These are phyloP conservation scores for Aureoboletus auriporus DNA, from an alignment of 768 basidiomycete genomes.

Conservation along the genomic window DNA sequence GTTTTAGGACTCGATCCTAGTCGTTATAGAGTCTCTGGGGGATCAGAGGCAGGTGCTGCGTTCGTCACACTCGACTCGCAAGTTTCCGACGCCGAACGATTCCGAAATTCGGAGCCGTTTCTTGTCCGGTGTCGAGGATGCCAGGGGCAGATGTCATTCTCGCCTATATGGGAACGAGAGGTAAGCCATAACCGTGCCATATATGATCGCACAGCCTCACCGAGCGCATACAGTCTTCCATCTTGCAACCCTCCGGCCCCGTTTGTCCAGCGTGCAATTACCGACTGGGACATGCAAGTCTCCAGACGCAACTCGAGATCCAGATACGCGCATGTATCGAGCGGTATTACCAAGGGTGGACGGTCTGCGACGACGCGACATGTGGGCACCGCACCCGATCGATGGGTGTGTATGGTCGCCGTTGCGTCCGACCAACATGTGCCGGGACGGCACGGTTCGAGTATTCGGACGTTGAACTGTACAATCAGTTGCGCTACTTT, in stretches of 20 bases:
- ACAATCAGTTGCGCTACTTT: conserved; percentile 89
- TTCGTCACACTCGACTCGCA: conserved; percentile 87
- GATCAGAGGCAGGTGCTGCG: conserved; percentile 49
- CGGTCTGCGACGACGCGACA: conserved; percentile 78
- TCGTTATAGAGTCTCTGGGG: conserved; percentile 44
- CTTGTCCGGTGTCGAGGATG: conserved; percentile 76
- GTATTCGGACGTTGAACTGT: conserved; percentile 83
- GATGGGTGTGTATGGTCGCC: conserved; percentile 88
- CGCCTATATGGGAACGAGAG: conserved; percentile 54
- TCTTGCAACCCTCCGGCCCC: conserved; percentile 62
- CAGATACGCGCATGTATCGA: conserved; percentile 77
- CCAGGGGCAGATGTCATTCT: conserved; percentile 52
- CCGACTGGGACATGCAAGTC: conserved; percentile 50
- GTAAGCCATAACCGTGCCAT: conserved; percentile 34
- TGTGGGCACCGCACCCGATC: conserved; percentile 85
- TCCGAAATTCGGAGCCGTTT: conserved; percentile 71
- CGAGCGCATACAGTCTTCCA: conserved; percentile 46
- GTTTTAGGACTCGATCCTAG: conserved; percentile 55
- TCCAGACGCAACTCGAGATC: conserved; percentile 81
- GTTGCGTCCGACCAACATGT: conserved; percentile 55
- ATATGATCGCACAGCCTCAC: not conserved
- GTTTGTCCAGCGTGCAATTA: conserved; percentile 66
- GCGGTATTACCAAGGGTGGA: conserved; percentile 88
- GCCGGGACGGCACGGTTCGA: conserved; percentile 29
- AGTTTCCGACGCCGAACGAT: conserved; percentile 83